Percentiles rank a stretch among this genome's conserved stretches.
Conservation (phyloP, 2,329 filamentous ascomycete genomes). For the Pseudocercospora macadamiae region DNA sequence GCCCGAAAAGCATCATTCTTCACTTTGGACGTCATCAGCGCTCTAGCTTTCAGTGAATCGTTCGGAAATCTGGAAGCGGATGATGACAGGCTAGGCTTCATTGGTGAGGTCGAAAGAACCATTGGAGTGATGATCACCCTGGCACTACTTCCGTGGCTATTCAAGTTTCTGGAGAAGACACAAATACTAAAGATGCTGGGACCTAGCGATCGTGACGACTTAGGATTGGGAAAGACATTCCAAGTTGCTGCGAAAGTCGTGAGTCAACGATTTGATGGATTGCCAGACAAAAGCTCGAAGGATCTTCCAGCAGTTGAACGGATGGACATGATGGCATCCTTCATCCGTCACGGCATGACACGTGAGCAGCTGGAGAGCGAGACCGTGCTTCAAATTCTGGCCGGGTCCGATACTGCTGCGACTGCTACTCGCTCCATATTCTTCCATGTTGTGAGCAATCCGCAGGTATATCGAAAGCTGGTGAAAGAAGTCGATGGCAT, state of each 20-base stretch:
- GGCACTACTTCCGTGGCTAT: slow-evolving; percentile 12
- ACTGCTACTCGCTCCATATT: slow-evolving; percentile 44
- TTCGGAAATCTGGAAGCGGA: slow-evolving; percentile 14
- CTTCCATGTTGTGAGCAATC: slow-evolving; percentile 23
- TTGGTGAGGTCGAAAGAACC: slow-evolving; percentile 7
- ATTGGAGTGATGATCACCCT: slow-evolving; percentile 11
- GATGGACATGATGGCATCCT: slow-evolving; percentile 21
- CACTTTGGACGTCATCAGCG: slow-evolving; percentile 19
- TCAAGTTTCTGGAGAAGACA: slow-evolving; percentile 11
- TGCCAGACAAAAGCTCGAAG: slow-evolving; percentile 5
- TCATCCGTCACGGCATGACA: slow-evolving; percentile 16
- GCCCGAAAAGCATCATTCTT: slow-evolving; percentile 16
- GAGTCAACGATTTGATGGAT: slow-evolving; percentile 1
- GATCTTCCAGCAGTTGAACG: no score
- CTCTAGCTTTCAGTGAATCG: slow-evolving; percentile 16
- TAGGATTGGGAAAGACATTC: slow-evolving; percentile 12
- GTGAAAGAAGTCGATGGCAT: slow-evolving; percentile 49
- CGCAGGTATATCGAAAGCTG: slow-evolving; percentile 46
- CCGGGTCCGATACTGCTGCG: slow-evolving; percentile 56
- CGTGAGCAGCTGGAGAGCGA: slow-evolving; percentile 17
- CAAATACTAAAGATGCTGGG: slow-evolving; percentile 9
- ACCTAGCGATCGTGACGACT: slow-evolving; percentile 16
- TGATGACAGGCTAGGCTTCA: slow-evolving; percentile 5
- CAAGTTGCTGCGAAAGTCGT: slow-evolving; percentile 4
- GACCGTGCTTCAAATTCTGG: slow-evolving; percentile 29